Conservation (phyloP, 768 basidiomycete species). For the Zangia roseola region DNA sequence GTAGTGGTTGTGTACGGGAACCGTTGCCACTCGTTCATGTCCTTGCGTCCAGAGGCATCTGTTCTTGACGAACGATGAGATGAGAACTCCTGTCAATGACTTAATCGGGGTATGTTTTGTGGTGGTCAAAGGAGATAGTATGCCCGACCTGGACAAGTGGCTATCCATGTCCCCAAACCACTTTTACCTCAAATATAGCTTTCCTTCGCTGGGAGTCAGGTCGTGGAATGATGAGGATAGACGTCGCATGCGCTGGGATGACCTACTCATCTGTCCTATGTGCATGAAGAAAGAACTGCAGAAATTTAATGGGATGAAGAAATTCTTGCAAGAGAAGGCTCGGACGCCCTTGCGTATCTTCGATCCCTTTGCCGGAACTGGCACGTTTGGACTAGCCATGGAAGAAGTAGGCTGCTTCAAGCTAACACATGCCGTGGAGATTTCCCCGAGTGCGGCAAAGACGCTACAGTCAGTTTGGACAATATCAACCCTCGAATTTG, state of each 20-base stretch:
- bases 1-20: neutral
- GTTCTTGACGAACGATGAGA: slow-evolving; percentile 53
- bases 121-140: slow-evolving; percentile 34
- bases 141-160: slow-evolving; percentile 44
- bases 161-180: slow-evolving; percentile 51
- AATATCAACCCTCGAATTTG: neutral
- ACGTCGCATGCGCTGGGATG: slow-evolving; percentile 30
- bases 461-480: slow-evolving; percentile 53
- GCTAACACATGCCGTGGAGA: slow-evolving; percentile 67
- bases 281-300: slow-evolving; percentile 39
- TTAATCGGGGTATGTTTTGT: slow-evolving; percentile 53
- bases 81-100: slow-evolving; percentile 31
- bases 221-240: slow-evolving; percentile 42
- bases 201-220: slow-evolving; percentile 40
- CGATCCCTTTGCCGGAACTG: slow-evolving; percentile 47
- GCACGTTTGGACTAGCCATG: slow-evolving; percentile 63
- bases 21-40: neutral
- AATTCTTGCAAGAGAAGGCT: slow-evolving; percentile 31
- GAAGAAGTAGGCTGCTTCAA: slow-evolving; percentile 53
- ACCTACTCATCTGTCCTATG: slow-evolving; percentile 44
- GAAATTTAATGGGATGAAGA: slow-evolving; percentile 30
- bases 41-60: slow-evolving; percentile 50
- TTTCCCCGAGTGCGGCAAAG: slow-evolving; percentile 69
- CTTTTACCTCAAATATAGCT: slow-evolving; percentile 56
- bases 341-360: slow-evolving; percentile 34